Conservation (phyloP, 2,329 filamentous ascomycete genomes). For the Neonectria coccinea region DNA sequence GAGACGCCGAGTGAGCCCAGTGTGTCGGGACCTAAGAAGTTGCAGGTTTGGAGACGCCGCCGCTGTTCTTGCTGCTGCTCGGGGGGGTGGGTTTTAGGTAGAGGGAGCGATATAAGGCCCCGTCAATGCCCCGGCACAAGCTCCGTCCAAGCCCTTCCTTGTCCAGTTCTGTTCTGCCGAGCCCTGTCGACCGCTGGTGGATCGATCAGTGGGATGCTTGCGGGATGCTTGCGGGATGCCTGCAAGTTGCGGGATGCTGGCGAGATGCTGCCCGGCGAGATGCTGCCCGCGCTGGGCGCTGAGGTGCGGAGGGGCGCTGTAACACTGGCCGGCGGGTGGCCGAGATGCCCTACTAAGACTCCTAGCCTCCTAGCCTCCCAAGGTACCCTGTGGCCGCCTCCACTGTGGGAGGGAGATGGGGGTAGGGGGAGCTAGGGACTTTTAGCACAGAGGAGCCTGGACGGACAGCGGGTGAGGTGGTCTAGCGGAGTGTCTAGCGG, state of each 20-base stretch:
- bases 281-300: slow-evolving; percentile 26
- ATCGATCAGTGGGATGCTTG: slow-evolving; percentile 14
- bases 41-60: slow-evolving; percentile 16
- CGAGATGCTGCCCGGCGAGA: slow-evolving; percentile 13
- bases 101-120: slow-evolving; percentile 17
- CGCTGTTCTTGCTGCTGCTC: slow-evolving; percentile 19
- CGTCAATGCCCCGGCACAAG: slow-evolving; percentile 14
- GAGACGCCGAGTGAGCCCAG: slow-evolving; percentile 21
- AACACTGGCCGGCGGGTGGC: slow-evolving; percentile 18
- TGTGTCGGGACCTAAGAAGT: slow-evolving; percentile 28
- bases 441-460: slow-evolving; percentile 31
- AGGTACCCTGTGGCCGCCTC: neutral
- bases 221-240: neutral
- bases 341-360: neutral
- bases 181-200: slow-evolving; percentile 30
- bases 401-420: neutral
- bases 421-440: slow-evolving; percentile 25
- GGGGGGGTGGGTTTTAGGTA: slow-evolving; percentile 33
- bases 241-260: neutral
- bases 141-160: neutral
- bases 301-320: slow-evolving; percentile 11
- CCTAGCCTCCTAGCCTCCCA: neutral
- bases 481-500: slow-evolving; percentile 33
- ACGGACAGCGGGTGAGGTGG: slow-evolving; percentile 38
- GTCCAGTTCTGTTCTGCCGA: slow-evolving; percentile 17